Evolutionary conservation across 768 basidiomycete species (phyloP).

Genomic region (Neoboletus magnificus): DNA sequence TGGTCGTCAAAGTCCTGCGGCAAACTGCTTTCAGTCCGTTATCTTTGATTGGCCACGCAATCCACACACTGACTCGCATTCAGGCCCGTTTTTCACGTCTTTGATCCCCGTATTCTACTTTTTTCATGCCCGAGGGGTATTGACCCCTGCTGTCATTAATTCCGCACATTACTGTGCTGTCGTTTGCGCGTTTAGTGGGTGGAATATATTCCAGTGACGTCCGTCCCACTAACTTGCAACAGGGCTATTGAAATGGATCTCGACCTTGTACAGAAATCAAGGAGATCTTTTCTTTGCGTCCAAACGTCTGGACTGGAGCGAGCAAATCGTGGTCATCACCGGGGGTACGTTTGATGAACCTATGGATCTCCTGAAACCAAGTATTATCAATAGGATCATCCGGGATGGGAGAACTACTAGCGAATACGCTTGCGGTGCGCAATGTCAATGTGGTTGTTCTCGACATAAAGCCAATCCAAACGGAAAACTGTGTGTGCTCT

Average conservation of each 20-base stretch:
- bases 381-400: slow-evolving; percentile 60
- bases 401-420: slow-evolving; percentile 84
- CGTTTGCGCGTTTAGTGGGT: slow-evolving; percentile 68
- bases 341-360: slow-evolving; percentile 57
- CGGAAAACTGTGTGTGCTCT: slow-evolving; percentile 63
- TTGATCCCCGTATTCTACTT: slow-evolving; percentile 77
- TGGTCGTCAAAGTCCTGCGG: slow-evolving; percentile 72
- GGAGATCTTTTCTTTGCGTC: slow-evolving; percentile 60
- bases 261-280: slow-evolving; percentile 73
- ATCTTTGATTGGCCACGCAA: neutral
- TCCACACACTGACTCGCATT: slow-evolving; percentile 3
- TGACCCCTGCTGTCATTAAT: slow-evolving; percentile 49
- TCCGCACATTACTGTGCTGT: slow-evolving; percentile 54
- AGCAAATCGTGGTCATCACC: slow-evolving; percentile 88
- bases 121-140: slow-evolving; percentile 59
- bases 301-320: slow-evolving; percentile 71
- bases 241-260: slow-evolving; percentile 74
- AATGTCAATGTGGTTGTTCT: slow-evolving; percentile 84
- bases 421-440: slow-evolving; percentile 80
- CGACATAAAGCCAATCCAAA: slow-evolving; percentile 73
- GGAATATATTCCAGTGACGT: neutral
- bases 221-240: slow-evolving; percentile 4
- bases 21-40: slow-evolving; percentile 77
- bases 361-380: neutral
- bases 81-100: slow-evolving; percentile 83